These are phyloP conservation scores for Cynara cardunculus DNA, from an alignment of 129 eudicot genomes.

Conservation along the genomic window DNA sequence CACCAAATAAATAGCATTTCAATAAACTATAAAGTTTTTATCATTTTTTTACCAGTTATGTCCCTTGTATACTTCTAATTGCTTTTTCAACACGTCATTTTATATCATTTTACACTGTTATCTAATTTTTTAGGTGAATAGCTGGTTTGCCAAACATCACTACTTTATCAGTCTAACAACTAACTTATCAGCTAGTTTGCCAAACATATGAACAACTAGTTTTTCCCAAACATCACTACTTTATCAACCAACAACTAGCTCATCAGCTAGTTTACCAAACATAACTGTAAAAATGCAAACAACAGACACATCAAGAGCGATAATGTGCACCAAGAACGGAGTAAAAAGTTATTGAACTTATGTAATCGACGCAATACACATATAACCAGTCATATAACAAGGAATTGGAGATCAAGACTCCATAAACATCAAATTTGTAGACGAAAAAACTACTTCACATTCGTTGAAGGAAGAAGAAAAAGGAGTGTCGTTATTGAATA, in stretches of 20 bases:
- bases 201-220: not conserved
- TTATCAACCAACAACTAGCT: not conserved
- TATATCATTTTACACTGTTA: no score
- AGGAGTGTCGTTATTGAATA: constrained; percentile 5
- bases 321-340: not conserved
- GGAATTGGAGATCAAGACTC: constrained; percentile 22
- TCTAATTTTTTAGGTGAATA: no score
- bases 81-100: no score
- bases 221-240: no score
- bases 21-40: no score
- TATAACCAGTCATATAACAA: not conserved
- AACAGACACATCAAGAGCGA: not conserved
- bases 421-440: constrained; percentile 16
- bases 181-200: not conserved
- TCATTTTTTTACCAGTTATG: not conserved
- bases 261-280: not conserved
- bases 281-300: not conserved
- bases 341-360: constrained; percentile 11
- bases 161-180: not conserved
- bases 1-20: no score
- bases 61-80: not conserved
- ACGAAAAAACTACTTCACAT: constrained; percentile 22
- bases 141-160: no score
- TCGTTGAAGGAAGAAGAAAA: constrained; percentile 7
- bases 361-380: constrained; percentile 9